Conservation (phyloP, 1,284 basidiomycete species). For the Puccinia hordei region DNA sequence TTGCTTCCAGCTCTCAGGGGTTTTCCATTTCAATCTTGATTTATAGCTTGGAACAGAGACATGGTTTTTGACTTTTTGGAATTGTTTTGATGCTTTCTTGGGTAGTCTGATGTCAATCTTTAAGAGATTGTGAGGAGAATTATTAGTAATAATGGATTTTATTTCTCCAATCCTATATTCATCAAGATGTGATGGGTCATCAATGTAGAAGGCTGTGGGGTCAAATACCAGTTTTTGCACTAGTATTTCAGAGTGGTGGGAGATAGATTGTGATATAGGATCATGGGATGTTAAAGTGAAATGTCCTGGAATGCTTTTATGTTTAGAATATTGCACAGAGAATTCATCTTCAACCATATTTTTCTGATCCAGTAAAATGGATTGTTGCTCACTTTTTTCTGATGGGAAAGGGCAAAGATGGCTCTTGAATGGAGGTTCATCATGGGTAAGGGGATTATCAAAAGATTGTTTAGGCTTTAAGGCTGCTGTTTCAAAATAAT, state of each 20-base stretch:
- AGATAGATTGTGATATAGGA: background rate
- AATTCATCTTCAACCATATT: background rate
- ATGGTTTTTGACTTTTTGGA: background rate
- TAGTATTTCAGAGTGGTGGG: background rate
- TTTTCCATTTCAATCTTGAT: background rate
- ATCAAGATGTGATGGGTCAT: background rate
- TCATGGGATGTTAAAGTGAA: background rate
- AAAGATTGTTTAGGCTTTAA: background rate
- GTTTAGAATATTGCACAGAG: background rate
- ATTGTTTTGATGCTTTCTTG: background rate
- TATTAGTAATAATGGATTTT: background rate
- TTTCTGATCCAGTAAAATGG: background rate
- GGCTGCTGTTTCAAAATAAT: background rate
- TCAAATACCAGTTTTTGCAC: background rate
- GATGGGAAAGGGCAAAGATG: background rate
- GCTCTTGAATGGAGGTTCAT: background rate
- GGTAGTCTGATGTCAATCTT: background rate
- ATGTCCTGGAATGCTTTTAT: background rate
- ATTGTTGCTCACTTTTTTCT: background rate
- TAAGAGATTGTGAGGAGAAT: background rate
- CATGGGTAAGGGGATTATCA: background rate
- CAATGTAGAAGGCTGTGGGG: background rate
- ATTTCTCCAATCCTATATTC: background rate
- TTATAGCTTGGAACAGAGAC: background rate
- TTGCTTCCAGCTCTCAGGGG: background rate